phyloP scores from a whole-genome alignment of 2,329 filamentous ascomycete species.

The Pseudohalonectria lignicola region DNA sequence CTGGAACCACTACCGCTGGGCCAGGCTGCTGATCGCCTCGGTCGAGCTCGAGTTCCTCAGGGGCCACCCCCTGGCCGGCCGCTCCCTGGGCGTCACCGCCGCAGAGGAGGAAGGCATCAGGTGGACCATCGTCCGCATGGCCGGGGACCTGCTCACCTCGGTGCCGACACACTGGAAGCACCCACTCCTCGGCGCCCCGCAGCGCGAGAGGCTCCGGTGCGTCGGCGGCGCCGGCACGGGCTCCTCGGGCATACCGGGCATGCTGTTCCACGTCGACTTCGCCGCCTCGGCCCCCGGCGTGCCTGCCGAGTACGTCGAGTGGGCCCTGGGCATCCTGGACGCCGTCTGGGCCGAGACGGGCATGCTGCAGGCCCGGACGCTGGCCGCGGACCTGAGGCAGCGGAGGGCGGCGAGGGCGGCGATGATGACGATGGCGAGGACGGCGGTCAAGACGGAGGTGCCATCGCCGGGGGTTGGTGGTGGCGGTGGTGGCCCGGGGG shows the following conservation, averaged over 20 bases:
- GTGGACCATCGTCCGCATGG: conserved; percentile 22
- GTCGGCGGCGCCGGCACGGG: conserved; percentile 25
- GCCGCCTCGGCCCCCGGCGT: conserved; percentile 36
- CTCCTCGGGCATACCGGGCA: conserved; percentile 32
- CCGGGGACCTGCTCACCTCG: conserved; percentile 32
- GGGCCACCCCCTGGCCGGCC: conserved; percentile 25
- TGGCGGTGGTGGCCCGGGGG: too few species aligned
- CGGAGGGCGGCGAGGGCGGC: too few species aligned
- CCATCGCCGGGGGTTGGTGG: too few species aligned
- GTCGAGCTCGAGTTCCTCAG: conserved; percentile 30
- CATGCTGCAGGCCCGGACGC: conserved; percentile 34
- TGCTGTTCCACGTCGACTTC: conserved; percentile 35
- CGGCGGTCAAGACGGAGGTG: too few species aligned
- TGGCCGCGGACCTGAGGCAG: conserved; percentile 24
- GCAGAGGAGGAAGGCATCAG: not conserved
- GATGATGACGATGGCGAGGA: too few species aligned
- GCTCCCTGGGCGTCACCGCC: conserved; percentile 16
- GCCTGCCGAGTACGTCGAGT: conserved; percentile 27
- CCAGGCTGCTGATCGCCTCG: conserved; percentile 41
- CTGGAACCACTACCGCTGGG: conserved; percentile 51
- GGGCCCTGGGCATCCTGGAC: conserved; percentile 31
- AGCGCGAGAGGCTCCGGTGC: conserved; percentile 20
- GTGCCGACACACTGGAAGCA: conserved; percentile 41
- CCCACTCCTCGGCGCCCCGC: conserved; percentile 22
- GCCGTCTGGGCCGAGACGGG: conserved; percentile 40